A percentile compares a stretch with the other conserved stretches of the same genome.
phyloP scores from a whole-genome alignment of 1,139 yeast species.

The Kluyveromyces marxianus region DNA sequence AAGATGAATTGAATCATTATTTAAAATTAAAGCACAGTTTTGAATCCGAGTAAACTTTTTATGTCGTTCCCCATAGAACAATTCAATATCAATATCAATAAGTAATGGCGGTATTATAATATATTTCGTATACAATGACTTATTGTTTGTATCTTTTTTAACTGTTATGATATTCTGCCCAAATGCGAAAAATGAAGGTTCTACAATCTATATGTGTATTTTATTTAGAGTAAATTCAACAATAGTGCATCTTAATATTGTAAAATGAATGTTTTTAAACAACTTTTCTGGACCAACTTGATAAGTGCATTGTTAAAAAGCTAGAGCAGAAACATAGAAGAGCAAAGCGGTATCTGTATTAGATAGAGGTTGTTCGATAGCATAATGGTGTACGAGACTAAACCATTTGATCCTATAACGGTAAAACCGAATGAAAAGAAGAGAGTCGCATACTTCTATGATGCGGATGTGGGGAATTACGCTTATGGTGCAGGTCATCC shows the following conservation, averaged over 20 bases:
- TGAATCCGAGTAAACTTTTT: constrained; percentile 33
- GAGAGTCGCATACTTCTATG: constrained; percentile 59
- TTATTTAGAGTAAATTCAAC: no score
- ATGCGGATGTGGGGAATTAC: constrained; percentile 91
- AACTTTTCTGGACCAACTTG: no score
- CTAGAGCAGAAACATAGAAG: no score
- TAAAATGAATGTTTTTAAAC: no score
- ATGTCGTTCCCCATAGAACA: not conserved
- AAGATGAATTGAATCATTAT: constrained; percentile 80
- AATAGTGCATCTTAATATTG: no score
- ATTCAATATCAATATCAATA: not conserved
- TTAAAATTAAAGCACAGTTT: constrained; percentile 68
- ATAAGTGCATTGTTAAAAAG: no score
- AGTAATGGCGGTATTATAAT: no score
- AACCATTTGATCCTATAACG: constrained; percentile 53
- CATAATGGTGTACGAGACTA: constrained; percentile 35
- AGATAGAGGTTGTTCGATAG: not conserved
- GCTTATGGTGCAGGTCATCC: constrained; percentile 99
- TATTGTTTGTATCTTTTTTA: not conserved
- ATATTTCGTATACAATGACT: not conserved
- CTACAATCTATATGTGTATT: not conserved
- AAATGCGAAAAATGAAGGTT: not conserved
- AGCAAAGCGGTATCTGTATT: no score
- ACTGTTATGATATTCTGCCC: not conserved
- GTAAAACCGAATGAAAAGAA: constrained; percentile 52